phyloP scores from a whole-genome alignment of 176 grass and related monocot genomes.

The Aegilops sharonensis region DNA sequence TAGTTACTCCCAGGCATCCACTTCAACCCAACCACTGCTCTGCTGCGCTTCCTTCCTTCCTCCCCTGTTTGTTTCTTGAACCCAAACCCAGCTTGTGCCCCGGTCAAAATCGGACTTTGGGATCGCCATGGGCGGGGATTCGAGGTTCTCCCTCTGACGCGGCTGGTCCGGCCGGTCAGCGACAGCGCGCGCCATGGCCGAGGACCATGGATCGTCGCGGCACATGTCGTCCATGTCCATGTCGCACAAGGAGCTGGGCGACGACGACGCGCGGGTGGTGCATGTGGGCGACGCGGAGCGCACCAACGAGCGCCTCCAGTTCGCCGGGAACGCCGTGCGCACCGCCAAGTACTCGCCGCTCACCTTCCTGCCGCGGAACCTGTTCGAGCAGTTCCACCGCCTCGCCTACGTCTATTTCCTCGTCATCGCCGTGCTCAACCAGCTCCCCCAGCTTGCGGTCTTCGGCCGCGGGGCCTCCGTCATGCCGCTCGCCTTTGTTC shows the following conservation, averaged over 20 bases:
- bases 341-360: conserved; percentile 89
- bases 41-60: no score
- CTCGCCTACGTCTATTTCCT: conserved; percentile 96
- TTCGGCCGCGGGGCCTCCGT: conserved; percentile 68
- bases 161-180: neutral
- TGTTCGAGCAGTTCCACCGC: conserved; percentile 98
- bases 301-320: conserved; percentile 58
- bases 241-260: conserved; percentile 69
- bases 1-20: conserved; percentile 32
- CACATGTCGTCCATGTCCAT: conserved; percentile 38
- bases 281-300: conserved; percentile 46
- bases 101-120: neutral
- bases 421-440: conserved; percentile 83
- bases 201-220: conserved; percentile 62
- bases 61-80: conserved; percentile 36
- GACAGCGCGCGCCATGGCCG: conserved; percentile 37
- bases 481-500: conserved; percentile 82
- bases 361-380: conserved; percentile 88
- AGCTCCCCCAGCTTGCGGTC: conserved; percentile 88
- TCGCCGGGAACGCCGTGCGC: conserved; percentile 75
- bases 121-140: neutral
- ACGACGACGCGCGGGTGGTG: conserved; percentile 77
- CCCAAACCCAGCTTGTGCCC: neutral
- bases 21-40: conserved; percentile 6
- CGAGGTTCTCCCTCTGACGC: neutral